Base-by-base conservation (phyloP, 108 stramenopile species). In the Aurantiochytrium sp. region DNA sequence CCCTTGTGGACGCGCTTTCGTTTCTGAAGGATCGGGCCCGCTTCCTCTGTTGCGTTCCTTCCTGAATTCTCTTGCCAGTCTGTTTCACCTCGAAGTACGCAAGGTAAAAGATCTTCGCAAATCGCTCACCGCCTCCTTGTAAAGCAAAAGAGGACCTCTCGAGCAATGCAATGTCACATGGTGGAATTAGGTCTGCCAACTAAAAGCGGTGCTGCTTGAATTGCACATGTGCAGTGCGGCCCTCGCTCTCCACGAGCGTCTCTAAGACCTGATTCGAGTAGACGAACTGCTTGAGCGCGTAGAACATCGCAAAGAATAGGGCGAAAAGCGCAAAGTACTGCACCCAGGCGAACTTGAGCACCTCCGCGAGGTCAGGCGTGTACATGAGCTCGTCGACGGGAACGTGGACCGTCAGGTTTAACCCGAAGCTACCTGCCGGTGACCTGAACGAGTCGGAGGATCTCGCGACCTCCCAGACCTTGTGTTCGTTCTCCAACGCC, bases 331-430 rank as follows among this genome's bases (percentile, higher is more conserved):
- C 30, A 81, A 81, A 42, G 32, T 81, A 81, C 24, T 81, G 73
- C 6, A 81, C 32, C 73, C 73, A 81, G n/a, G 73, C 73, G 1
- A 81, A 22, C 24, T 81, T 81, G 73, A 81, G 73, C 24, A 81
- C 73, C 45, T 81, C 73, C 12, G 73, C 24, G 10, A 81, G 3
- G 2, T 81, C 73, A n/a, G 73, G 73, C 45, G 45, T 41, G 73
- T 81, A 81, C 6, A 42, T 22, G 45, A 81, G 21, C 73, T 81
- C 73, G 45, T 81, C 73, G 0, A 81, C 73, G 10, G 73, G 73
- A 24, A 81, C 73, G 39, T 81, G 73, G 10, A 81, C 42, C 21
- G 73, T 81, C 42, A 81, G 24, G 30, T 81, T 81, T 6, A 81
- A 24, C 6, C 36, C 45, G 24, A 81, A 81, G 45, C 42, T 42